phyloP scores from a whole-genome alignment of 805 yeast species.

The Schwanniomyces occidentalis region DNA sequence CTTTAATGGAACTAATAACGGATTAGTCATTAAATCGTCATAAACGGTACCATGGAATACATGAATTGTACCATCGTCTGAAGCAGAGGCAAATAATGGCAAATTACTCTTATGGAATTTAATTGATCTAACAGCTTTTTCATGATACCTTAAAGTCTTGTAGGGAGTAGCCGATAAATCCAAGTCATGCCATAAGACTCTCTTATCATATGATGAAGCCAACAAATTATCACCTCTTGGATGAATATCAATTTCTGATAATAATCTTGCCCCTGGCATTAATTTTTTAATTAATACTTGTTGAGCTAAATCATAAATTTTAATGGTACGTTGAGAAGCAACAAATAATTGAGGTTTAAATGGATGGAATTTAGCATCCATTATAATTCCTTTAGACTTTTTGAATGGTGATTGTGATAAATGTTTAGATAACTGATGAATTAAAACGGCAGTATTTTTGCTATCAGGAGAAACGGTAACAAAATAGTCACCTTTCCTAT shows the following conservation, averaged over 20 bases:
- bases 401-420: conserved; percentile 93
- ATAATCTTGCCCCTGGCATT: conserved; percentile 95
- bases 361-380: conserved; percentile 97
- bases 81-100: conserved; percentile 91
- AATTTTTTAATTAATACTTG: conserved; percentile 83
- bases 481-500: conserved; percentile 94
- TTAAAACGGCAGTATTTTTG: conserved; percentile 82
- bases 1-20: conserved; percentile 93
- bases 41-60: conserved; percentile 96
- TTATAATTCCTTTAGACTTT: conserved; percentile 88
- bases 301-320: conserved; percentile 86
- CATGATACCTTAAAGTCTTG: conserved; percentile 93
- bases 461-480: conserved; percentile 96
- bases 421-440: conserved; percentile 94
- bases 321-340: conserved; percentile 88
- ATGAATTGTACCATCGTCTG: conserved; percentile 92
- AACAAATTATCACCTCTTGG: conserved; percentile 94
- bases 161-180: conserved; percentile 88
- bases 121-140: conserved; percentile 87
- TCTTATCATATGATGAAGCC: conserved; percentile 90
- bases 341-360: conserved; percentile 91
- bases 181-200: conserved; percentile 96
- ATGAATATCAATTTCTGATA: conserved; percentile 87
- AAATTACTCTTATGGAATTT: conserved; percentile 80
- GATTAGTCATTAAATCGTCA: conserved; percentile 93